Evolutionary conservation across 768 basidiomycete genomes (phyloP), one percentile per base, ranked within the genome.

Genomic region (Termitomyces sp.): DNA sequence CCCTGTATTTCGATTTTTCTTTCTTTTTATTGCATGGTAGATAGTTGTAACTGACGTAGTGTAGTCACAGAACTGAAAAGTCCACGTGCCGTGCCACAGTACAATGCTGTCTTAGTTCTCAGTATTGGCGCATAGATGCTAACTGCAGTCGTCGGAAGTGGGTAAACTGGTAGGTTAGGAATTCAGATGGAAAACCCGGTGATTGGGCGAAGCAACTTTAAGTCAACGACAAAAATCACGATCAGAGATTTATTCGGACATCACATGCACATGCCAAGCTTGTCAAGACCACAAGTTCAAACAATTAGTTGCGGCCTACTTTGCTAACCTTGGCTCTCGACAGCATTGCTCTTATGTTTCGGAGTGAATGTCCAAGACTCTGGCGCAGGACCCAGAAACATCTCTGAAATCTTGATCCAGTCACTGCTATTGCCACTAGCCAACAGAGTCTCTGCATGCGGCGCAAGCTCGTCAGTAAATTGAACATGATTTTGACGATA

Each of bases 381-480:
- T 1, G 93, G 95, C 1, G 85, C 82, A 58, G 88, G 88, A 1
- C 95, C 96, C 27, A 98, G 75, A 75, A 97, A 97, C 90, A 96
- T 95, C 73, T 95, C 93, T 1, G 91, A 90, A 48, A 99, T 86
- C 75, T 86, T 91, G 44, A 95, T 89, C 95, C 95, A 96, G 68
- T 95, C 92, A 41, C 79, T 76, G 68, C 89, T 88, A 67, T 91
- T 82, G 2, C 80, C 78, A 65, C 91, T 93, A 4, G 92, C 85
- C 6, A 96, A 77, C 6, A 96, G 76, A 0, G 91, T 93, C 79
- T 95, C 93, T 94, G 63, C 24, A 59, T 31, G n/a, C 46, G 22
- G 24, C 45, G 31, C 22, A 6, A 11, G 44, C 42, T 34, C 4
- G 20, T 54, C 16, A 66, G 33, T 22, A 30, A 55, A 47, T 22